A percentile compares a stretch with the other conserved stretches of the same genome.
These are phyloP conservation scores for Acer saccharum DNA, from an alignment of 345 rosid genomes.

Conservation along the genomic window DNA sequence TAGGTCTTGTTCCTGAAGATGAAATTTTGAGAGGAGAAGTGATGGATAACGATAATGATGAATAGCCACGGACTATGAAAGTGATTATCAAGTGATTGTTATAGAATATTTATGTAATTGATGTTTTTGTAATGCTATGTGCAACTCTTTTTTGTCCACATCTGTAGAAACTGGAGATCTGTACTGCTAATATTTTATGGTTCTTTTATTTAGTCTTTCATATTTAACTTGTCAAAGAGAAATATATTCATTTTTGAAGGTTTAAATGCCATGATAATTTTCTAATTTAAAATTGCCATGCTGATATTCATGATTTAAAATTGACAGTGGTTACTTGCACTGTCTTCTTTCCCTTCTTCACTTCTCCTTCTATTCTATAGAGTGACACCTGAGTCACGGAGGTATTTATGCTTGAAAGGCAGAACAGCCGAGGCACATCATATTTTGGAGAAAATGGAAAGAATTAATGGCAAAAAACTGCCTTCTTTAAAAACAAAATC, in stretches of 20 bases:
- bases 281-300: not conserved
- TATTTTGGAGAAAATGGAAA: conserved; percentile 67
- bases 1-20: too few species aligned
- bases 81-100: too few species aligned
- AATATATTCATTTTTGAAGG: not conserved
- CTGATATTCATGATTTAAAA: not conserved
- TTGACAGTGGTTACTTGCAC: conserved; percentile 67
- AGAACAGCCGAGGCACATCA: conserved; percentile 58
- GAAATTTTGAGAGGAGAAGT: too few species aligned
- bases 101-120: too few species aligned
- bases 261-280: not conserved
- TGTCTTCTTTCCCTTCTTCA: conserved; percentile 74
- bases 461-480: conserved; percentile 50
- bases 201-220: not conserved
- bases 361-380: conserved; percentile 76
- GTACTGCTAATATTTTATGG: not conserved
- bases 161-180: not conserved
- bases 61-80: too few species aligned
- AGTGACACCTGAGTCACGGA: conserved; percentile 79
- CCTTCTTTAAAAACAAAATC: conserved; percentile 39
- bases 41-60: too few species aligned
- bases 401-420: conserved; percentile 78
- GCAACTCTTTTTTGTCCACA: not conserved
- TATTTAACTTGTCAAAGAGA: conserved; percentile 3
- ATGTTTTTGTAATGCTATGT: too few species aligned